These are phyloP conservation scores for Typha latifolia DNA, from an alignment of 176 grass and related monocot species.

Conservation along the genomic window DNA sequence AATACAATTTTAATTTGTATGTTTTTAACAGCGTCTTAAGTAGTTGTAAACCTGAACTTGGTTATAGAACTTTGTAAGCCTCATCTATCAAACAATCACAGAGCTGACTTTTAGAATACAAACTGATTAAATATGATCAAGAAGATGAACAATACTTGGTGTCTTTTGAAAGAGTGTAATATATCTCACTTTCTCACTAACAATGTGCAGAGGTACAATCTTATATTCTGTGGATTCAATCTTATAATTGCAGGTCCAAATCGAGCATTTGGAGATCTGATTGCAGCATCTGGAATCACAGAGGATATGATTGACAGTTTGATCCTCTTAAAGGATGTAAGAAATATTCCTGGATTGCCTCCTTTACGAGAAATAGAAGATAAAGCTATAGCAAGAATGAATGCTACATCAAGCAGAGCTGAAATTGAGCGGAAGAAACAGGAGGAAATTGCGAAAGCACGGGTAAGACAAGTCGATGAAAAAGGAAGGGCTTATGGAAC, in stretches of 20 bases:
- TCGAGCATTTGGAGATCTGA: slow-evolving; percentile 79
- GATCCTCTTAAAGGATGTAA: slow-evolving; percentile 86
- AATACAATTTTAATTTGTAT: too few species aligned
- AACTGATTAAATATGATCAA: too few species aligned
- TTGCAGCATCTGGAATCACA: slow-evolving; percentile 59
- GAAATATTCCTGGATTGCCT: slow-evolving; percentile 49
- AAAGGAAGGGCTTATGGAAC: slow-evolving; percentile 96
- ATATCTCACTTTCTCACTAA: not conserved
- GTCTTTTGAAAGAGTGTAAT: too few species aligned
- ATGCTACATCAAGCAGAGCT: slow-evolving; percentile 58
- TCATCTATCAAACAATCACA: too few species aligned
- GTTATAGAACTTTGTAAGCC: too few species aligned
- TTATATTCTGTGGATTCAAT: not conserved
- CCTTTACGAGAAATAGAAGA: slow-evolving; percentile 84
- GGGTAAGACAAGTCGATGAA: slow-evolving; percentile 78
- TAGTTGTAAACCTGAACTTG: too few species aligned
- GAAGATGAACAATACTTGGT: too few species aligned
- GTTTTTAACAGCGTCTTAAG: too few species aligned
- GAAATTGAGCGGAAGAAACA: slow-evolving; percentile 61
- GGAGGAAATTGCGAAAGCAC: slow-evolving; percentile 63
- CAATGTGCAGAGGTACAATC: not conserved
- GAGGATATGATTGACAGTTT: slow-evolving; percentile 90
- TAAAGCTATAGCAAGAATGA: slow-evolving; percentile 54
- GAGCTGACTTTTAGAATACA: too few species aligned
- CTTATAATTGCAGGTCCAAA: slow-evolving; percentile 54